Evolutionary conservation across 129 eudicot genomes (phyloP).

Genomic region (Flaveria trinervia): DNA sequence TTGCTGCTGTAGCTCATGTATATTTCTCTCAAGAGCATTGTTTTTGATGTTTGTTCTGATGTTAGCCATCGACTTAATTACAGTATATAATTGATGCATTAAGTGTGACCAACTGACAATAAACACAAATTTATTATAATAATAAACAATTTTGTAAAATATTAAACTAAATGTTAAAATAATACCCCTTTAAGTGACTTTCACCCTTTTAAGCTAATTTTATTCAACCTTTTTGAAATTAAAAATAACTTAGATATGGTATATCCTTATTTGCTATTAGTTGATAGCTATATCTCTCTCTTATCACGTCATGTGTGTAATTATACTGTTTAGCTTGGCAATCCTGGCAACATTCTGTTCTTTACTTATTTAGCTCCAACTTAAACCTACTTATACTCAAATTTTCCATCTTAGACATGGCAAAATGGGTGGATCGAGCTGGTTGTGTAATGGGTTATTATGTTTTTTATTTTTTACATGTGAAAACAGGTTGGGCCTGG

Average conservation of each 20-base stretch:
- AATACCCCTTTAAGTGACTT: background rate
- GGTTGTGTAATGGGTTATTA: background rate
- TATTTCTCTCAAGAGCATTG: background rate
- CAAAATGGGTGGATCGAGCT: background rate
- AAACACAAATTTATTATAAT: background rate
- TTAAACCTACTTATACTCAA: background rate
- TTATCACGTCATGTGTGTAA: background rate
- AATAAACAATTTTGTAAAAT: background rate
- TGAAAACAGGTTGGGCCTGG: background rate
- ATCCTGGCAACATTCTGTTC: background rate
- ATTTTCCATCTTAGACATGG: background rate
- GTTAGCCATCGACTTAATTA: background rate
- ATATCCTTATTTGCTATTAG: background rate
- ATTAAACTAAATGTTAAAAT: background rate
- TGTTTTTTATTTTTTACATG: background rate
- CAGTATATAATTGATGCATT: background rate
- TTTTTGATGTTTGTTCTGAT: background rate
- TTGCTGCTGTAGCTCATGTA: background rate
- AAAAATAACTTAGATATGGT: background rate
- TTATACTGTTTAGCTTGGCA: constrained; percentile 3
- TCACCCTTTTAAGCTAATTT: background rate
- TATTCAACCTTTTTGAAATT: background rate
- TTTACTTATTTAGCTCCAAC: background rate
- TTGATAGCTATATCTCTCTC: background rate
- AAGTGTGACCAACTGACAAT: background rate